phyloP scores from a whole-genome alignment of 441 rosid species.

The Populus hybrid region DNA sequence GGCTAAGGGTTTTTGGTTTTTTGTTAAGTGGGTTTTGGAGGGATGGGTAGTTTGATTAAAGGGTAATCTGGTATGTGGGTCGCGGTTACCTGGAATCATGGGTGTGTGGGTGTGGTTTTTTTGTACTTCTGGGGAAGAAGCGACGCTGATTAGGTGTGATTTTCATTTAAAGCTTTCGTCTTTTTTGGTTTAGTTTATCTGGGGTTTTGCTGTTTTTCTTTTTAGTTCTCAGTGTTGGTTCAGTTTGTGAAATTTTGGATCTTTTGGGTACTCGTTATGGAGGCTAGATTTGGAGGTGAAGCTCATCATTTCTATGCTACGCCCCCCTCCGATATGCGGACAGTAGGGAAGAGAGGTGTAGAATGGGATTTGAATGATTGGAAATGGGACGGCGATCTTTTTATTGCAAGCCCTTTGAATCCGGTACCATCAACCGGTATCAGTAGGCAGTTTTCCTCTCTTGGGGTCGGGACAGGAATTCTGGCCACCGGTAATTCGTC shows the following conservation, averaged over 20 bases:
- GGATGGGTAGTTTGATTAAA: slow-evolving; percentile 20
- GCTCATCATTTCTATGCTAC: slow-evolving; percentile 48
- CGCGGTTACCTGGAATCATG: slow-evolving; percentile 65
- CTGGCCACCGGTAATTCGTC: slow-evolving; percentile 51
- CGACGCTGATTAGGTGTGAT: slow-evolving; percentile 53
- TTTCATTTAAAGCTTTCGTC: slow-evolving; percentile 35
- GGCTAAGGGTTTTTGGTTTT: slow-evolving; percentile 11
- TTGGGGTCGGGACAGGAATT: slow-evolving; percentile 33
- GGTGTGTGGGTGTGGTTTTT: slow-evolving; percentile 55
- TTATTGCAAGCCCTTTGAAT: slow-evolving; percentile 66
- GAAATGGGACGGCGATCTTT: slow-evolving; percentile 98
- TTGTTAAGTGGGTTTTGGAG: slow-evolving; percentile 1
- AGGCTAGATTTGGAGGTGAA: slow-evolving; percentile 67
- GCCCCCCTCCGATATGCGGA: slow-evolving; percentile 40
- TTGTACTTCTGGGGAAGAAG: slow-evolving; percentile 64
- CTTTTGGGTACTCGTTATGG: slow-evolving; percentile 43
- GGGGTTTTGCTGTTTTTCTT: not conserved
- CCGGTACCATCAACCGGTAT: slow-evolving; percentile 35
- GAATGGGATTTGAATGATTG: slow-evolving; percentile 97
- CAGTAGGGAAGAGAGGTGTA: slow-evolving; percentile 57
- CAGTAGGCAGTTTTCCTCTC: slow-evolving; percentile 60
- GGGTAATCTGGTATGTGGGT: slow-evolving; percentile 50
- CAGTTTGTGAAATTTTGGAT: slow-evolving; percentile 19
- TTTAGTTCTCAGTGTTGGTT: slow-evolving; percentile 12
- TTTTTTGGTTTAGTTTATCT: slow-evolving; percentile 25